phyloP scores from a whole-genome alignment of 257 asterid species.

The Anisodus tanguticus region DNA sequence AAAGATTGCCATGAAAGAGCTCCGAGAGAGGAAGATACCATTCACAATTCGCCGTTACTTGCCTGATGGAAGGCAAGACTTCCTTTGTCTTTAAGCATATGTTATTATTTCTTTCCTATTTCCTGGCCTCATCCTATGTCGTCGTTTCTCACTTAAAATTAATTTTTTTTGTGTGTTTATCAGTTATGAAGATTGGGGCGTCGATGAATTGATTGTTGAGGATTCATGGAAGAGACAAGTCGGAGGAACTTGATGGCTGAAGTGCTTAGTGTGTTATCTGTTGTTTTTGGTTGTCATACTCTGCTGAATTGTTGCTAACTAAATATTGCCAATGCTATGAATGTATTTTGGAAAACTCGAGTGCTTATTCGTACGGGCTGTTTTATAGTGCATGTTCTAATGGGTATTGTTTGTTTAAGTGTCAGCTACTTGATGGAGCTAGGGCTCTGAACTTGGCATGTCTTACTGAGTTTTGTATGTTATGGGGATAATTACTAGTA shows the following conservation, averaged over 20 bases:
- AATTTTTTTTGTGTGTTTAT: background rate
- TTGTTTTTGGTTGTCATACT: background rate
- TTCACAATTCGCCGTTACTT: conserved; percentile 90
- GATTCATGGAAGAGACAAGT: conserved; percentile 65
- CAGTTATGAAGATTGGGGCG: conserved; percentile 62
- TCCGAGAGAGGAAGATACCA: conserved; percentile 80
- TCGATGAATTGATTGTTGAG: conserved; percentile 57
- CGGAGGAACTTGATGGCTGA: conserved; percentile 45
- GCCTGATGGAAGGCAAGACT: conserved; percentile 83
- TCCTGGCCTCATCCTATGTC: background rate
- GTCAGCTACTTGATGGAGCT: conserved; percentile 5
- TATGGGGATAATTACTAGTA: background rate
- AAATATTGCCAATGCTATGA: background rate
- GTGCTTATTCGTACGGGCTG: background rate
- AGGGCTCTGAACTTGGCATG: background rate
- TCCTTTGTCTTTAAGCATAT: background rate
- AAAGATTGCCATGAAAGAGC: conserved; percentile 94
- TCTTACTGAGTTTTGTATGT: background rate
- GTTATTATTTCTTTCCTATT: background rate
- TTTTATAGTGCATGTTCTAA: background rate
- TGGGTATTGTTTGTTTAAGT: background rate
- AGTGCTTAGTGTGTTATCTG: background rate
- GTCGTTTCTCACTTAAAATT: background rate
- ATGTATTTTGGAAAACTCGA: background rate
- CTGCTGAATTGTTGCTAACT: background rate